Base-by-base conservation (phyloP, 495 filamentous ascomycete genomes). In the Penicillium cosmopolitanum region DNA sequence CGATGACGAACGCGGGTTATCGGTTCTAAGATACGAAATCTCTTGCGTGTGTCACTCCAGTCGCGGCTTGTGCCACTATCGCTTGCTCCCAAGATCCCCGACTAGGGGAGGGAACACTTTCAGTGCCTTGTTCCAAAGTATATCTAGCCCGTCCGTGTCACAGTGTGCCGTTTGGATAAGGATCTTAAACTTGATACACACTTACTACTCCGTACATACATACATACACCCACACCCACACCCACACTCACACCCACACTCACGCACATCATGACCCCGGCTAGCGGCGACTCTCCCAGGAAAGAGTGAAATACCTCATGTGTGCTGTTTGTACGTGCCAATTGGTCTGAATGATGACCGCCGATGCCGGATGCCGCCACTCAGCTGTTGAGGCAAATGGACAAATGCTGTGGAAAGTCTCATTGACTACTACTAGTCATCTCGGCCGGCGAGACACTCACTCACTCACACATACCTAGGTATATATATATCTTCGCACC, bases 41-140 rank as follows among this genome's bases (percentile, higher is more conserved):
- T 28, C 46, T 28, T 44, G 42, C 16, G 42, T 9, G 46, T 48
- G 46, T 48, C 46, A 48, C 46, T 28, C 46, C 46, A 28, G 46
- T 48, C 46, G 46, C 46, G 11, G 19, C 23, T 48, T 23, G 46
- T 48, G 46, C 46, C 46, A 48, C 46, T 48, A 48, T 48, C 46
- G 46, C 23, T 8, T 19, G n/a, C 15, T 44, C 42, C 21, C 21
- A 13, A 46, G 46, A 44, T 16, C 16, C 42, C 42, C 15, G 42
- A 9, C 19, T 44, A 18, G 42, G 42, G 5, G 15, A 9, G 15
- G 42, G 16, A 19, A 44, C 8, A 16, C 19, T 4, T 7, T 7
- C 16, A 16, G 15, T 18, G 42, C 16, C 16, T 44, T 19, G 15
- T 18, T 9, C 15, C 42, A 44, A 5, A 44, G 16, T 44, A 44